A percentile compares a stretch with the other conserved stretches of the same genome.
Evolutionary conservation across 495 filamentous ascomycete species (phyloP).

Genomic region (Cladorrhinum samala): DNA sequence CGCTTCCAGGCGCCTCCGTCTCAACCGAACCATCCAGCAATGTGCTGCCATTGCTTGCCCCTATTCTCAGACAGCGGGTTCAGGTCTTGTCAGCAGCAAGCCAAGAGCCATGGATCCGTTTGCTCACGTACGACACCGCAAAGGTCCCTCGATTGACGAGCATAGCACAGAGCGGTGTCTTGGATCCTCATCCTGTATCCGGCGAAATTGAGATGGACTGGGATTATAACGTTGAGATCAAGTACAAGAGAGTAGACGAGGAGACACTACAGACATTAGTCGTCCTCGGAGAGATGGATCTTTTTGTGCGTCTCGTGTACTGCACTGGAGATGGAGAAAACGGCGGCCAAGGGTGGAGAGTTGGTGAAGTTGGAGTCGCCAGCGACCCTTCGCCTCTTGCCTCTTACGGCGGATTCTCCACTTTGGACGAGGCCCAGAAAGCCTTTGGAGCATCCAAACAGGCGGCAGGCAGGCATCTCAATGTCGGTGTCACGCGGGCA

Average conservation of each 20-base stretch:
- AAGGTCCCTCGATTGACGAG: constrained; percentile 61
- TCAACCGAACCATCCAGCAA: constrained; percentile 71
- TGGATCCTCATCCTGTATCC: constrained; percentile 87
- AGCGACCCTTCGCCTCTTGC: constrained; percentile 39
- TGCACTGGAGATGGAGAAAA: constrained; percentile 57
- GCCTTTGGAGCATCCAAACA: constrained; percentile 30
- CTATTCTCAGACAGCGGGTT: constrained; percentile 84
- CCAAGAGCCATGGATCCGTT: constrained; percentile 74
- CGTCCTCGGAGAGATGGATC: constrained; percentile 45
- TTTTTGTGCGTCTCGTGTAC: constrained; percentile 49
- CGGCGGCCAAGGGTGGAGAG: constrained; percentile 69
- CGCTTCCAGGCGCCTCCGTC: constrained; percentile 76
- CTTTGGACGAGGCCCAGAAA: constrained; percentile 39
- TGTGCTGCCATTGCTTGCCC: constrained; percentile 76
- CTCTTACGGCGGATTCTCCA: constrained; percentile 34
- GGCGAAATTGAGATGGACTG: constrained; percentile 78
- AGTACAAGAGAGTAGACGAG: constrained; percentile 71
- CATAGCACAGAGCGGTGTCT: constrained; percentile 57
- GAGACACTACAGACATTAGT: constrained; percentile 78
- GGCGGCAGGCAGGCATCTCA: constrained; percentile 7
- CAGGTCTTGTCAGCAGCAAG: constrained; percentile 63
- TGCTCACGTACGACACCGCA: constrained; percentile 77
- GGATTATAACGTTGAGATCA: constrained; percentile 53
- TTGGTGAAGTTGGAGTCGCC: constrained; percentile 68
- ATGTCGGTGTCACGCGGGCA: not conserved